Evolutionary conservation across 345 rosid species (phyloP).

Genomic region (Hibiscus trionum): DNA sequence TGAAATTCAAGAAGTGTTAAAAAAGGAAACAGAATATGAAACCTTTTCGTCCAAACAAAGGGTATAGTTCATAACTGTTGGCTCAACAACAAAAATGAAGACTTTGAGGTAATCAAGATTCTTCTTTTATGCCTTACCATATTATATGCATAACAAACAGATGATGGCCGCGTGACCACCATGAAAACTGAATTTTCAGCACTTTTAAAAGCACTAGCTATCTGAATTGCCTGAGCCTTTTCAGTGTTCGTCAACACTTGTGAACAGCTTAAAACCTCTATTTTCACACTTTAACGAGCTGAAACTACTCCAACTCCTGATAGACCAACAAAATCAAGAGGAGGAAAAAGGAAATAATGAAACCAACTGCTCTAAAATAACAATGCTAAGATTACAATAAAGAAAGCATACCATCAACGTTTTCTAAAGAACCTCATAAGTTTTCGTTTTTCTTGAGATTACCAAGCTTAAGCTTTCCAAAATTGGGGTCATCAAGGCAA

Average conservation of each 20-base stretch:
- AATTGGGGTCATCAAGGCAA: neutral
- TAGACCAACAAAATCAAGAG: neutral
- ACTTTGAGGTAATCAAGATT: neutral
- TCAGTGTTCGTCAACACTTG: neutral
- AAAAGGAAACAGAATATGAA: neutral
- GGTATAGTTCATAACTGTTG: neutral
- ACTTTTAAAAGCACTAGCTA: constrained; percentile 13
- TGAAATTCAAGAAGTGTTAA: neutral
- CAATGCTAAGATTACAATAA: neutral
- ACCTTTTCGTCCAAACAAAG: neutral
- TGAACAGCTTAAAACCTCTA: neutral
- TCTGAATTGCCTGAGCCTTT: constrained; percentile 9
- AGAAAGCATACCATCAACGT: neutral
- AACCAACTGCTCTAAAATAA: neutral
- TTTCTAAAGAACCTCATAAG: no score
- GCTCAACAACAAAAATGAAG: neutral
- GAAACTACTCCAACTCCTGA: neutral
- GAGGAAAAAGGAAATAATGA: neutral
- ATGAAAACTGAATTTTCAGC: constrained; percentile 19
- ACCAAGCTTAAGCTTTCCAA: neutral
- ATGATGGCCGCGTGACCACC: constrained; percentile 17
- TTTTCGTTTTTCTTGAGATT: neutral
- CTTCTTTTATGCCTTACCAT: constrained; percentile 1
- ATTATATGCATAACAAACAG: neutral
- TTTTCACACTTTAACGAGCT: neutral